These are phyloP conservation scores for Xylariaceae sp. DNA, from an alignment of 2,329 filamentous ascomycete species.

Conservation along the genomic window DNA sequence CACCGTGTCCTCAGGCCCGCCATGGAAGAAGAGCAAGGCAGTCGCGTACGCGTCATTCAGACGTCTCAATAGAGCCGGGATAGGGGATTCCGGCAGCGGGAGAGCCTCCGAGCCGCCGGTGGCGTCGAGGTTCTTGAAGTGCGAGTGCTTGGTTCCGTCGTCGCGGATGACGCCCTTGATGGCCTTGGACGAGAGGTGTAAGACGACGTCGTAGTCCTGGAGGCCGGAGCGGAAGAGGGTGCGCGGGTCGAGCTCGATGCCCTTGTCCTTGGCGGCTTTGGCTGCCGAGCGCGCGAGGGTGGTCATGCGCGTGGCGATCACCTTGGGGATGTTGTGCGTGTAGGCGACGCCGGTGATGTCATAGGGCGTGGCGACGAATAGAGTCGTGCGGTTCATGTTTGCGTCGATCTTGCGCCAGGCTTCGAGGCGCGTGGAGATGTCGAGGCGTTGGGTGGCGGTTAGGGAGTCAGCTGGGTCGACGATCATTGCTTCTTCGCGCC, in stretches of 20 bases:
- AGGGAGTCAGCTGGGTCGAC: constrained; percentile 69
- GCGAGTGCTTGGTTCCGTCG: constrained; percentile 38
- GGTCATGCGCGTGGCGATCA: constrained; percentile 79
- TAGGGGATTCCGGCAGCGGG: constrained; percentile 55
- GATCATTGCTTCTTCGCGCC: constrained; percentile 76
- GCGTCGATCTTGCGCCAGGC: constrained; percentile 87
- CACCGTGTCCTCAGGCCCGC: constrained; percentile 50
- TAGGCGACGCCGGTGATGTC: constrained; percentile 76
- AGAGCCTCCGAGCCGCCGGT: constrained; percentile 36
- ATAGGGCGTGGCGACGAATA: constrained; percentile 76
- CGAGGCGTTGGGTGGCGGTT: constrained; percentile 52
- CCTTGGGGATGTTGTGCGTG: constrained; percentile 71
- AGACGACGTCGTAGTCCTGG: constrained; percentile 78
- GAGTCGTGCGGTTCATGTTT: constrained; percentile 72
- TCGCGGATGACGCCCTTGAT: constrained; percentile 39
- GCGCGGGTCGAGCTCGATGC: constrained; percentile 48
- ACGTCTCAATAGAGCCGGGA: constrained; percentile 60
- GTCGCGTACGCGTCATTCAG: constrained; percentile 62
- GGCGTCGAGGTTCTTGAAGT: constrained; percentile 77
- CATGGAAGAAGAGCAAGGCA: constrained; percentile 74
- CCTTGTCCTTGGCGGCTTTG: constrained; percentile 51
- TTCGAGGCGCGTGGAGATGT: constrained; percentile 66
- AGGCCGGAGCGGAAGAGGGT: constrained; percentile 68
- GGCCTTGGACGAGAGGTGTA: constrained; percentile 60
- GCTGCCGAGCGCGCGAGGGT: constrained; percentile 72